Conservation (phyloP, 495 filamentous ascomycete genomes). For the Podospora bellae-mahoneyi region DNA sequence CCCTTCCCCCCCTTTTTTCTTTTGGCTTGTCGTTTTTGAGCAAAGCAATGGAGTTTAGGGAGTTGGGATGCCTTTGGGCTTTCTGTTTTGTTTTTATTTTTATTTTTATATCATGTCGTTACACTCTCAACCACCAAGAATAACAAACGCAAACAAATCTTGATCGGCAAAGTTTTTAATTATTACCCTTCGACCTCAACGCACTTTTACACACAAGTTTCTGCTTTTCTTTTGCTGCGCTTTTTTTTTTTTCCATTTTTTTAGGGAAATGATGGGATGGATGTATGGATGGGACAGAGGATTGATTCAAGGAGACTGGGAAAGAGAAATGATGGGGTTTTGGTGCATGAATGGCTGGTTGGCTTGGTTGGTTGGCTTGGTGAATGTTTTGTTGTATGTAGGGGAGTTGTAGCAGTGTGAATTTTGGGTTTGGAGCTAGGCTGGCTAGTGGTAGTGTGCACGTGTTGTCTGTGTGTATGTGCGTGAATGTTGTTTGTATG, state of each 20-base stretch:
- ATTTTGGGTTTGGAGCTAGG: no score
- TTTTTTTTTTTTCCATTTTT: not conserved
- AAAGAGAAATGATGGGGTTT: not conserved
- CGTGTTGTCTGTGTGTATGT: not conserved
- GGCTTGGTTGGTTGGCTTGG: not conserved
- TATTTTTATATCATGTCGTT: not conserved
- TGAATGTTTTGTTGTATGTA: not conserved
- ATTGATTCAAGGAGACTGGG: not conserved
- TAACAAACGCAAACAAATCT: not conserved
- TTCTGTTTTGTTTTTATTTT: not conserved
- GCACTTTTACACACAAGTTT: not conserved
- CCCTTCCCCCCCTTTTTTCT: not conserved
- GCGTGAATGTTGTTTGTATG: not conserved
- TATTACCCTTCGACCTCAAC: not conserved
- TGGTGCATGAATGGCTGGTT: not conserved
- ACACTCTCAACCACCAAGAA: slow-evolving; percentile 4
- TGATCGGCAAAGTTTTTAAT: not conserved
- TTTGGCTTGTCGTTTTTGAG: slow-evolving; percentile 1
- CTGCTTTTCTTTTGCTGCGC: slow-evolving; percentile 1
- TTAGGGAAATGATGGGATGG: not conserved
- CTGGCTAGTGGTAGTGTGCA: not conserved
- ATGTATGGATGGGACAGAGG: not conserved
- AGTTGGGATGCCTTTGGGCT: not conserved
- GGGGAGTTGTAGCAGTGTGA: not conserved
- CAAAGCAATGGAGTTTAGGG: not conserved